phyloP scores from a whole-genome alignment of 345 rosid genomes.

The Moringa oleifera region DNA sequence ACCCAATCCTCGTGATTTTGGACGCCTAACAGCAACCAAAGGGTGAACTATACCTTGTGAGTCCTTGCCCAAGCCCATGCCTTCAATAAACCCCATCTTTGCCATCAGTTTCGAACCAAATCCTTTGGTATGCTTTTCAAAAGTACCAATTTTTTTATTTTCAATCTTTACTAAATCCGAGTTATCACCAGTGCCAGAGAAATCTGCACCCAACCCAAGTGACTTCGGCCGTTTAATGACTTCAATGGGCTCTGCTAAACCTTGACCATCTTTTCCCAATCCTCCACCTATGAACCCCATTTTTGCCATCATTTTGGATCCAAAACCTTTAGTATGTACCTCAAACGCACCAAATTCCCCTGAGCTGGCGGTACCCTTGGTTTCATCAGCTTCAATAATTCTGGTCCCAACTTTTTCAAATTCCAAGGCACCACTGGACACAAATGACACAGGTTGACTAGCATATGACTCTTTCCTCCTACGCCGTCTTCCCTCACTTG shows the following conservation, averaged over 20 bases:
- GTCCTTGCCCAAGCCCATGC: constrained; percentile 70
- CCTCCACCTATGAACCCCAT: constrained; percentile 93
- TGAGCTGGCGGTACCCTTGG: constrained; percentile 24
- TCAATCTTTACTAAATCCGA: constrained; percentile 20
- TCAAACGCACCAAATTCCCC: constrained; percentile 66
- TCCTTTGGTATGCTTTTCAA: constrained; percentile 84
- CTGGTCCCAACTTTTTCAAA: too few species aligned
- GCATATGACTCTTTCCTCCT: constrained; percentile 47
- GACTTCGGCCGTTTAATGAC: constrained; percentile 74
- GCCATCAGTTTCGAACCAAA: constrained; percentile 92
- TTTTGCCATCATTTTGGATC: constrained; percentile 92
- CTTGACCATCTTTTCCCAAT: constrained; percentile 78
- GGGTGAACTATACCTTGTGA: constrained; percentile 77
- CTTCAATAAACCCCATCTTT: constrained; percentile 88
- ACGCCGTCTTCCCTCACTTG: constrained; percentile 29
- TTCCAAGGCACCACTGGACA: constrained; percentile 53
- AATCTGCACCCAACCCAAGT: constrained; percentile 62
- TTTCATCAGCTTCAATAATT: constrained; percentile 15
- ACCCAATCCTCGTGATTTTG: constrained; percentile 69
- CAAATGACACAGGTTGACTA: constrained; percentile 73
- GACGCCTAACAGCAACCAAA: constrained; percentile 48
- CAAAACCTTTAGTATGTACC: constrained; percentile 83
- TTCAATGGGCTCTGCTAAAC: constrained; percentile 71
- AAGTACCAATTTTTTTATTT: constrained; percentile 47
- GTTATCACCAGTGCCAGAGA: constrained; percentile 29